These are phyloP conservation scores for Acanthochlamys bracteata DNA, from an alignment of 106 monocot genomes.

Conservation along the genomic window DNA sequence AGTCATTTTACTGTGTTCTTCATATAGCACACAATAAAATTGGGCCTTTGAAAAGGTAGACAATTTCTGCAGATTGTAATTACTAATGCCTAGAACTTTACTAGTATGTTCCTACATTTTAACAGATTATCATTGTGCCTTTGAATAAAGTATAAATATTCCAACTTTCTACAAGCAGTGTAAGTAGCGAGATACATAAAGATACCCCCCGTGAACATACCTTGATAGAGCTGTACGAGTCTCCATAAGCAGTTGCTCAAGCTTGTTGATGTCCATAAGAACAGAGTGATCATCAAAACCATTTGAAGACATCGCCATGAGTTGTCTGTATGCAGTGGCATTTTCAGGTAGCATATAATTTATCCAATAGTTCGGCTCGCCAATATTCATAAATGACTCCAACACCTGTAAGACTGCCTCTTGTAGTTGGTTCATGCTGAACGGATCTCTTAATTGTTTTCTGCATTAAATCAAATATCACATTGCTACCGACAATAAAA, in stretches of 20 bases:
- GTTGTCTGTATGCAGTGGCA: constrained; percentile 45
- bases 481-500: too few species aligned
- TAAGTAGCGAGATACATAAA: too few species aligned
- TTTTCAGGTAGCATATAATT: constrained; percentile 65
- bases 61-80: too few species aligned
- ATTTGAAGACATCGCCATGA: constrained; percentile 40
- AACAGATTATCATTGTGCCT: too few species aligned
- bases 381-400: constrained; percentile 48
- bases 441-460: constrained; percentile 55
- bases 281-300: constrained; percentile 42
- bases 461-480: constrained; percentile 30
- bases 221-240: constrained; percentile 67
- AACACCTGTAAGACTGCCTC: constrained; percentile 59
- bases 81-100: too few species aligned
- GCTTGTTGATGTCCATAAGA: constrained; percentile 56
- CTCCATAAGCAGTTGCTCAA: constrained; percentile 77
- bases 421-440: constrained; percentile 43
- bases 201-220: constrained; percentile 28
- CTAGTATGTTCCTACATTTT: too few species aligned
- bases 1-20: too few species aligned
- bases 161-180: too few species aligned
- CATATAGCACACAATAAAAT: too few species aligned
- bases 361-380: constrained; percentile 50
- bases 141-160: too few species aligned
- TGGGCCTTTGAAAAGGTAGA: too few species aligned